Base-by-base conservation (phyloP, 768 basidiomycete species). In the Asterophora lycoperdoides region DNA sequence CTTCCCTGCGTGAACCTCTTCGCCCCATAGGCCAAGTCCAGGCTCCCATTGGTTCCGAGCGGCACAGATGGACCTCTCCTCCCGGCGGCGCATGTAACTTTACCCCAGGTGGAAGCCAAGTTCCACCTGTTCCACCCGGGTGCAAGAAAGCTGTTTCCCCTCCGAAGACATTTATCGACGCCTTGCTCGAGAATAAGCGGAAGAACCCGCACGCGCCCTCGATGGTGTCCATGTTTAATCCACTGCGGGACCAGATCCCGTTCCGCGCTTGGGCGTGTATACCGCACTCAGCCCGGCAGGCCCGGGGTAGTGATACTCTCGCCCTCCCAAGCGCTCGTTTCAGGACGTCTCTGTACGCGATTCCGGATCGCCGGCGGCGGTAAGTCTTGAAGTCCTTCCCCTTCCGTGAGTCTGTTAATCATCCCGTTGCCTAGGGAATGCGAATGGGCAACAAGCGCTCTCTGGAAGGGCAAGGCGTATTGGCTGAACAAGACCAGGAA, bases 221-320 rank as follows among this genome's bases (percentile, higher is more conserved):
- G 13, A 57, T 63, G 58, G 55, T 58, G 4, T 61, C 61, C 8
- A 51, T 53, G 49, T 55, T 54, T 20, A 61, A 63, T 40, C 61
- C 61, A 34, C 48, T 63, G 11, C 54, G 61, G 15, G 56, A 59
- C 20, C 38, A 46, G 18, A 43, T 59, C 0, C 60, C 60, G 4
- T 44, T 50, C 23, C 44, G 48, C 17, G 53, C 56, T 17, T 63
- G 61, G 61, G 41, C 35, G n/a, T 48, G 41, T 38, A 38, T 56
- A 9, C 46, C 54, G 17, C 42, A 15, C 28, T 20, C 19, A 6
- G 35, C 48, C 8, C 45, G 47, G 34, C 41, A 34, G 46, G 30
- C 41, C 23, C 13, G 28, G 11, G 37, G 26, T 18, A 17, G 17
- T 2, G 49, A 40, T 39, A 41, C 44, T 29, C 44, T 55, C 26